Evolutionary conservation across 2,329 filamentous ascomycete genomes (phyloP).

Genomic region (Fusarium coicis): DNA sequence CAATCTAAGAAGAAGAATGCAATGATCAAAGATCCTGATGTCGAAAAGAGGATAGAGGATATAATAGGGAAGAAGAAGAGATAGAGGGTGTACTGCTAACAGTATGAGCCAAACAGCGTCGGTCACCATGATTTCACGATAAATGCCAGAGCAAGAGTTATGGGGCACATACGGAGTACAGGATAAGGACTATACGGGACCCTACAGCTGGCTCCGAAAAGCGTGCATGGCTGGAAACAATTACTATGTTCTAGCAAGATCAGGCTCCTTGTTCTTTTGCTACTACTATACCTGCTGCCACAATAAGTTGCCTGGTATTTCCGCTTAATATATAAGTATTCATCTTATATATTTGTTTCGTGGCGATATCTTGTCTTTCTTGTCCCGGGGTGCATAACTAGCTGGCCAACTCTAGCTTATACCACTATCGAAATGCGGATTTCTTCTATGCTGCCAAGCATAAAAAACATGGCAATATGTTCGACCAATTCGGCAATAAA

Average conservation of each 20-base stretch:
- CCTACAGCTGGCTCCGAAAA: not conserved
- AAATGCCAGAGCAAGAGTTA: not conserved
- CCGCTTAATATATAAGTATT: not conserved
- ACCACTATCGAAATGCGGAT: not conserved
- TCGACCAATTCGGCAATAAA: not conserved
- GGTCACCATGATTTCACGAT: not conserved
- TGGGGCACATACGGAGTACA: not conserved
- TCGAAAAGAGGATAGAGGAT: not conserved
- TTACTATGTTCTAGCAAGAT: not conserved
- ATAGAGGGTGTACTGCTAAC: not conserved
- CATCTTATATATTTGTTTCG: not conserved
- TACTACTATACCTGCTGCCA: not conserved
- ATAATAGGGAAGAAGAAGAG: not conserved
- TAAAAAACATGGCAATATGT: not conserved
- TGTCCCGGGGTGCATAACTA: constrained; percentile 8
- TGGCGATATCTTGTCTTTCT: not conserved
- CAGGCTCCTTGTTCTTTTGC: not conserved
- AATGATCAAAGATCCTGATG: not conserved
- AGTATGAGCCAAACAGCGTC: not conserved
- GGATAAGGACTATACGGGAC: not conserved
- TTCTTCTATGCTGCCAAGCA: not conserved
- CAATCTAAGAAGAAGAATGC: not conserved
- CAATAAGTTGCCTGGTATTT: not conserved
- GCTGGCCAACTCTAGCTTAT: not conserved
- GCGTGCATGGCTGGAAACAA: not conserved